Base-by-base conservation (phyloP, 208 protist genomes). In the Willaertia magna region DNA sequence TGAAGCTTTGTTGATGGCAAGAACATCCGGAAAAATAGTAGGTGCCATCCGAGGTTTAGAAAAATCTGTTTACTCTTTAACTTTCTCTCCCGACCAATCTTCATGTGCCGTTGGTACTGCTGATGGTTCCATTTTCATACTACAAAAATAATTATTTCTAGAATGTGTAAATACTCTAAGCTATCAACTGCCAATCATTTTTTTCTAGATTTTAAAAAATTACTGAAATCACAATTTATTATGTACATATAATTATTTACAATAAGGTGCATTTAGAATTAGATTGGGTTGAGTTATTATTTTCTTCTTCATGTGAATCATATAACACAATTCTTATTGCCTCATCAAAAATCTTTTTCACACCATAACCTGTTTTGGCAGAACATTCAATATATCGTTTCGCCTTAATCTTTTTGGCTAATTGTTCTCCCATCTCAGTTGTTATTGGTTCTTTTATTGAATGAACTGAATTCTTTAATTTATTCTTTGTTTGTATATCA, bases 371-470 rank as follows among this genome's bases (percentile, higher is more conserved):
- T 81, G 40, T 81, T 43, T 81, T 81, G 42, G 43, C 44, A 51
- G 76, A 81, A 67, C 55, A 67, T 51, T 89, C 87, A 16, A 91
- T 59, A 81, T 91, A 90, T 34, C n/a, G 44, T 18, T 67, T 30
- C 74, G 89, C 89, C n/a, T 55, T 59, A 46, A 92, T 90, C 6
- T 85, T 40, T 22, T 89, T 74, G 1, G 1, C 6, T 18, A 90
- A 47, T 16, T 46, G 48, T 75, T 90, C 86, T 67, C 91, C 92
- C 74, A 87, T 18, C 30, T 88, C 85, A 34, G 49, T 49, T 51
- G 90, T 85, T 42, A 94, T 52, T 42, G 88, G 89, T n/a, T 78
- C 40, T 51, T 89, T 74, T 20, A 85, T 79, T 3, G 86, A 87
- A 40, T 89, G 84, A 22, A 85, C 84, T 3, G 86, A 87, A 40